Evolutionary conservation across 2,329 filamentous ascomycete genomes (phyloP), one percentile per base, ranked within the genome.

Genomic region (Aureobasidium melanogenum): DNA sequence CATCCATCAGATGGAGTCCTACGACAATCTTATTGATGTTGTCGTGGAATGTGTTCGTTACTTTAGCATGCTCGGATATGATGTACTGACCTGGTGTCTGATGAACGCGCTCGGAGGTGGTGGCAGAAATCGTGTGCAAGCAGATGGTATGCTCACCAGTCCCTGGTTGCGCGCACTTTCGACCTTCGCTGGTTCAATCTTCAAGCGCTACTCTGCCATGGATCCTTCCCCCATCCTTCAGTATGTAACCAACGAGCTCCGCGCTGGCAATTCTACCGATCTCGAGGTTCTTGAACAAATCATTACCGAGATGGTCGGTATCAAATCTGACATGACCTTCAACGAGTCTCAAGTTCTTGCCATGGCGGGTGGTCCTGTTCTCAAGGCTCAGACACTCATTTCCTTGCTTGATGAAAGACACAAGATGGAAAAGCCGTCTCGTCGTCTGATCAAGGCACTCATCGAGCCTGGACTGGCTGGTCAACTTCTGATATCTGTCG

Each of bases 31-130:
- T 63, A 96, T 96, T 61, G 90, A 96, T 64, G 90, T 91, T 5
- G 90, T 99, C 64, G 92, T 97, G 15, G 91, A 97, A 71, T 97
- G 92, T 69, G 91, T 90, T 41, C 88, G 90, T 68, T 97, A 97
- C 72, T 97, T 97, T 67, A 96, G 93, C 1, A 86, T 89, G 60
- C 78, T 99, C 39, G 93, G 90, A 0, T 96, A 96, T 71, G 94
- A 99, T 73, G 89, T 96, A 34, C 80, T 99, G 47, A 89, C 91
- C 3, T 99, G 93, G 91, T 90, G 91, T 22, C 79, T 99, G 47
- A 84, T 99, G 74, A 95, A 86, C 69, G 81, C 83, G 10, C 78
- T 88, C 63, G 80, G 82, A 32, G 81, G 81, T 47, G 79, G 80
- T 44, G 81, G 81, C 39, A 78, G 84, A 65, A 79, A 80, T 48